Evolutionary conservation across 176 grass and related monocot genomes (phyloP), one percentile per base, ranked within the genome.

Genomic region (Oryza australiensis): DNA sequence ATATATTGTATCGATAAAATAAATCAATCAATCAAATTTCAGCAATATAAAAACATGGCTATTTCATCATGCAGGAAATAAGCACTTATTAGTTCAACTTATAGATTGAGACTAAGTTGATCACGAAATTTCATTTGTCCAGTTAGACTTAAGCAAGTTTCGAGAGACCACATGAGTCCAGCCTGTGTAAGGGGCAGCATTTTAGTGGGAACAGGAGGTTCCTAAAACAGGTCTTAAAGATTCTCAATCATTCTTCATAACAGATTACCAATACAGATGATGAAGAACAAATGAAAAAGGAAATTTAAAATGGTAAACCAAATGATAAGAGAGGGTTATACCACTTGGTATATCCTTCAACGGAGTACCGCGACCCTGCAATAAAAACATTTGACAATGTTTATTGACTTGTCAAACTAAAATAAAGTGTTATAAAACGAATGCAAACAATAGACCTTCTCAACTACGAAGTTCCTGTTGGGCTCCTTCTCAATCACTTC

Each of bases 401-500:
- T 77, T 48, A 87, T 80, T 82, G 46, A 38, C 69, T 26, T 37
- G 34, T 16, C n/a, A 38, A 66, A 85, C 18, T n/a, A 49, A 1
- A 46, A 73, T 57, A 27, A 33, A 45, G 49, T 64, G 40, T 22
- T 67, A 53, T 26, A 84, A 63, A 48, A 80, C 67, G 33, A 65
- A 37, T 41, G 64, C 29, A 72, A 81, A 43, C 26, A 86, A 83
- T 57, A 18, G 62, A 99, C 97, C 97, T 99, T 99, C 66, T 99
- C 97, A 83, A 99, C 86, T 66, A 94, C 28, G 24, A 99, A 99
- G 40, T 80, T 84, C 72, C 9, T 86, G 69, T 86, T 88, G 67
- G 91, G 82, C 72, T 96, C 97, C 78, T 99, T 99, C 37, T 96
- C 97, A 96, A 99, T 96, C 74, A 95, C 93, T 91, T 99, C 97